Evolutionary conservation across 495 filamentous ascomycete species (phyloP).

Genomic region (Platismatia glauca): DNA sequence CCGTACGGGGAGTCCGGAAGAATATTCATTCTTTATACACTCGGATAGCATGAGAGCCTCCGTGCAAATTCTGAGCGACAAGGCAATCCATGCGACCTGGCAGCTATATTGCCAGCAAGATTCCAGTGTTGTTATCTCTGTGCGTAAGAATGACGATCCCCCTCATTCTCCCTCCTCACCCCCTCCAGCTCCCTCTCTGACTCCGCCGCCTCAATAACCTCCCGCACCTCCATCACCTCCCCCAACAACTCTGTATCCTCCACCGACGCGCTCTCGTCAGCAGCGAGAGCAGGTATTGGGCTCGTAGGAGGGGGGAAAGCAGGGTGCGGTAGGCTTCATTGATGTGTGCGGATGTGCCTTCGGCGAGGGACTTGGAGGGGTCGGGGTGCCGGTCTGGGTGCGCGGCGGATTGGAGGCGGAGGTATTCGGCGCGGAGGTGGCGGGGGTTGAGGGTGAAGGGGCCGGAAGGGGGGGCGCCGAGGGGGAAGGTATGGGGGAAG

Average conservation of each 20-base stretch:
- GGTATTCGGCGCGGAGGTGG: slow-evolving; percentile 71
- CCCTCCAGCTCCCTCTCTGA: slow-evolving; percentile 53
- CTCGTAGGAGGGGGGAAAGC: slow-evolving; percentile 60
- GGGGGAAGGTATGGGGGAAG: slow-evolving; percentile 75
- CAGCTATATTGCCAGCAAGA: too few species aligned
- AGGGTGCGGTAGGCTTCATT: slow-evolving; percentile 88
- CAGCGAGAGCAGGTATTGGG: slow-evolving; percentile 65
- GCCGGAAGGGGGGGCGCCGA: slow-evolving; percentile 67
- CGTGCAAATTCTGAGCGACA: too few species aligned
- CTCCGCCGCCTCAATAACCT: slow-evolving; percentile 70
- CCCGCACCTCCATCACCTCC: slow-evolving; percentile 80
- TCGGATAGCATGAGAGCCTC: too few species aligned
- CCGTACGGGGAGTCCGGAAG: too few species aligned
- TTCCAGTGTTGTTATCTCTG: too few species aligned
- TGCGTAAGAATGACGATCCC: too few species aligned
- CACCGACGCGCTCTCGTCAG: slow-evolving; percentile 44
- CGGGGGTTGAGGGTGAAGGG: slow-evolving; percentile 62
- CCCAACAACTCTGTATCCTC: slow-evolving; percentile 65
- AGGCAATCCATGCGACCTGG: too few species aligned
- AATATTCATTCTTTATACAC: too few species aligned
- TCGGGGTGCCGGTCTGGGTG: slow-evolving; percentile 74
- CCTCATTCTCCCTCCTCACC: slow-evolving; percentile 59
- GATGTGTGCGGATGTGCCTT: slow-evolving; percentile 65
- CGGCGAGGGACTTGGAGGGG: slow-evolving; percentile 51
- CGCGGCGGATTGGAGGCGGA: slow-evolving; percentile 64